Conservation (phyloP, 1,284 basidiomycete species). For the Trichosporon coremiiforme region DNA sequence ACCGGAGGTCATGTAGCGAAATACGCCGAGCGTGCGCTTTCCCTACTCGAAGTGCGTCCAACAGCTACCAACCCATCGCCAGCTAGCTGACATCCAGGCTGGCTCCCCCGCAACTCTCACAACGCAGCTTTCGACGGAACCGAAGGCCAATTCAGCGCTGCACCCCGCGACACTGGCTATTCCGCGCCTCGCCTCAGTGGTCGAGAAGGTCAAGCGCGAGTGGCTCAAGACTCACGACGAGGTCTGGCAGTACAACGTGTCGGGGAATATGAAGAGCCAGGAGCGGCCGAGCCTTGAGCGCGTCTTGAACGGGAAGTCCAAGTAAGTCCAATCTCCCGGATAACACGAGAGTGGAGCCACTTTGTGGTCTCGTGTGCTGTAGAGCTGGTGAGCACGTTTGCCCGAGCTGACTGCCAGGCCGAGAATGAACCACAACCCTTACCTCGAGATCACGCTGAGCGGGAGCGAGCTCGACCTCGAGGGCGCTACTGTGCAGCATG, state of each 20-base stretch:
- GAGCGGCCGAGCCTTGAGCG: constrained; percentile 37
- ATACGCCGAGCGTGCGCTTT: constrained; percentile 66
- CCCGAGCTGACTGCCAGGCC: constrained; percentile 60
- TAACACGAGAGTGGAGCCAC: no score
- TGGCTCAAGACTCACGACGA: constrained; percentile 58
- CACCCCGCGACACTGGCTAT: constrained; percentile 60
- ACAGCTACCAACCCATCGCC: no score
- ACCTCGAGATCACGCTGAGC: constrained; percentile 72
- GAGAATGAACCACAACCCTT: constrained; percentile 67
- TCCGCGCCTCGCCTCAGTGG: constrained; percentile 71
- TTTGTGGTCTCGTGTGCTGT: no score
- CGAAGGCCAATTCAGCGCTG: constrained; percentile 35
- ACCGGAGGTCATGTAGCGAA: constrained; percentile 64
- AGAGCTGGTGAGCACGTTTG: no score
- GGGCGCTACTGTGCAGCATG: constrained; percentile 38
- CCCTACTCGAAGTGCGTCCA: constrained; percentile 67
- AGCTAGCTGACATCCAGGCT: constrained; percentile 58
- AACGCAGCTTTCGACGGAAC: constrained; percentile 19
- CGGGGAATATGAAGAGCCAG: constrained; percentile 61
- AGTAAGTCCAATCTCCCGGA: no score
- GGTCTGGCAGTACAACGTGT: constrained; percentile 78
- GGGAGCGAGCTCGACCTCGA: constrained; percentile 59
- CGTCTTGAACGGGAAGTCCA: constrained; percentile 60
- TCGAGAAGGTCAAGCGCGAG: constrained; percentile 81
- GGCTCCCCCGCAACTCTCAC: constrained; percentile 41